Evolutionary conservation across 805 yeast species (phyloP).

Genomic region (Crinitomyces ghanaensis): DNA sequence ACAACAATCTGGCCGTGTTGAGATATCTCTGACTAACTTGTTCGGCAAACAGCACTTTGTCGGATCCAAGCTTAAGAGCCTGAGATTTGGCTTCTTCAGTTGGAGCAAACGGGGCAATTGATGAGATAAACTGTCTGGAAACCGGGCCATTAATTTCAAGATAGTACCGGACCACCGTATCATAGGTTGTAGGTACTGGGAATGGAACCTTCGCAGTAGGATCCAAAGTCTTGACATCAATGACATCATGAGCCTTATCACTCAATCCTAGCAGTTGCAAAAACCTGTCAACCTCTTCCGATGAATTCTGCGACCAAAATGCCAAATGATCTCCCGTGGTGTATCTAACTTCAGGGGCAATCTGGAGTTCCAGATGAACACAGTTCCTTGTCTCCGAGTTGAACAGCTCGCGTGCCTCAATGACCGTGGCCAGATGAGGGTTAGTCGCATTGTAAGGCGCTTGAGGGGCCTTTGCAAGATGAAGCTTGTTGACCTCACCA

Average conservation of each 20-base stretch:
- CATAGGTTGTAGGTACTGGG: constrained; percentile 68
- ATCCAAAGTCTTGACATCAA: constrained; percentile 60
- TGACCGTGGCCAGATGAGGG: constrained; percentile 70
- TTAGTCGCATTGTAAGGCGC: constrained; percentile 76
- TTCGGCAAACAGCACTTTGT: constrained; percentile 56
- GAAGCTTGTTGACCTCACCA: constrained; percentile 72
- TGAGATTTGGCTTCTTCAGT: constrained; percentile 39
- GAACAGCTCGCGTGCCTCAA: constrained; percentile 58
- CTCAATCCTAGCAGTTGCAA: constrained; percentile 50
- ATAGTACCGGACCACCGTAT: constrained; percentile 71
- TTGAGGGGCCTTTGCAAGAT: constrained; percentile 30
- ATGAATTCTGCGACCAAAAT: constrained; percentile 83
- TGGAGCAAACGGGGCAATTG: constrained; percentile 78
- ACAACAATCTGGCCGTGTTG: constrained; percentile 68
- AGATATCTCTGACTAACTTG: constrained; percentile 49
- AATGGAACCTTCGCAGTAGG: constrained; percentile 32
- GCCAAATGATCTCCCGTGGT: constrained; percentile 96
- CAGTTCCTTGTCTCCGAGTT: constrained; percentile 55
- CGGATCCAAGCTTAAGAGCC: constrained; percentile 44
- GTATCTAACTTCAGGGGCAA: constrained; percentile 67
- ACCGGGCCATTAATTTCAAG: constrained; percentile 88
- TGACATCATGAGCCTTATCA: constrained; percentile 41
- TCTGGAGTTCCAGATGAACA: constrained; percentile 82
- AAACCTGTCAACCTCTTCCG: constrained; percentile 61
- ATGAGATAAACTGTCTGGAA: constrained; percentile 72